phyloP scores from a whole-genome alignment of 2,329 filamentous ascomycete genomes.

The Podosphaera aphanis region DNA sequence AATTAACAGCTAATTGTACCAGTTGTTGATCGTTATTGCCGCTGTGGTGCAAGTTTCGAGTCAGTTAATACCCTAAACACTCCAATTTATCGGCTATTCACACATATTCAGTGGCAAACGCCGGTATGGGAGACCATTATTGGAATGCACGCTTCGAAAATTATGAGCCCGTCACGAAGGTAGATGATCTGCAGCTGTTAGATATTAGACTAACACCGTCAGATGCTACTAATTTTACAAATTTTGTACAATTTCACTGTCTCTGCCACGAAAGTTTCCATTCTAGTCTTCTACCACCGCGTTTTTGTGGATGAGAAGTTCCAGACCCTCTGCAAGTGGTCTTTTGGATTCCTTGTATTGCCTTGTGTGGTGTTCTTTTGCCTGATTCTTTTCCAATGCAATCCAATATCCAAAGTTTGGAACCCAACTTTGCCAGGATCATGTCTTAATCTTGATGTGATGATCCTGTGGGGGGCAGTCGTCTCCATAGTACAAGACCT shows the following conservation, averaged over 20 bases:
- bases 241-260: constrained; percentile 2
- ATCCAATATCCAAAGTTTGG: constrained; percentile 4
- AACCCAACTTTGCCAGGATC: constrained; percentile 6
- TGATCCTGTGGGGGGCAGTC: constrained; percentile 41
- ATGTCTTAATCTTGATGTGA: constrained; percentile 37
- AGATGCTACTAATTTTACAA: neutral
- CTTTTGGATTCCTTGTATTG: neutral
- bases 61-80: no score
- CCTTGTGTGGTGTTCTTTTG: constrained; percentile 2
- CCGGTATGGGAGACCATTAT: constrained; percentile 5
- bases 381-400: constrained; percentile 4
- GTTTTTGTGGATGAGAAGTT: constrained; percentile 3
- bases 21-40: neutral
- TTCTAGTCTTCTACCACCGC: constrained; percentile 5
- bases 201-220: neutral
- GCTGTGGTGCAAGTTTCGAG: neutral
- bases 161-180: constrained; percentile 2
- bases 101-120: constrained; percentile 1
- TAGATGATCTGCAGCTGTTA: neutral
- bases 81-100: no score
- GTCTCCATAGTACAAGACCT: constrained; percentile 45
- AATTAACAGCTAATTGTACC: neutral
- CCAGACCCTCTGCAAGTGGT: neutral
- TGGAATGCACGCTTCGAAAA: constrained; percentile 3
- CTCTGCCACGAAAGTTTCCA: constrained; percentile 2